Evolutionary conservation across 345 rosid genomes (phyloP), one percentile per base, ranked within the genome.

Genomic region (Nasturtium officinale): DNA sequence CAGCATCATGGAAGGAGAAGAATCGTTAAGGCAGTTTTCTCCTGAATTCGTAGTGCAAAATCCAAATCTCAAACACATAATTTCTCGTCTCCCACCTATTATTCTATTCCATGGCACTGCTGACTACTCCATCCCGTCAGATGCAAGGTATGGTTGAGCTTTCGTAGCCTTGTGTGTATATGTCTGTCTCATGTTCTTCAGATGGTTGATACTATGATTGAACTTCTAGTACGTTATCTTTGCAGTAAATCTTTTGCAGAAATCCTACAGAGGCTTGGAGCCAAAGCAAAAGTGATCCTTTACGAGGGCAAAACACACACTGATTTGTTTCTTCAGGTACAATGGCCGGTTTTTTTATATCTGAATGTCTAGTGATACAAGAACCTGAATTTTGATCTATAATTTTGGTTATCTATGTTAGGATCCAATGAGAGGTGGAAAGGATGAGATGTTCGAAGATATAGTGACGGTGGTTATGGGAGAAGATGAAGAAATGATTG

Each of bases 361-460:
- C 1, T 51, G 21, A 72, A 25, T 51, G 57, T 48, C 32, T 47
- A 0, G 29, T 65, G 15, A n/a, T n/a, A 58, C 21, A 37, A 28
- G 35, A 72, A 71, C 15, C 56, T 72, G 53, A 52, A 33, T 61
- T 48, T 17, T 38, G 40, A 55, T 71, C 1, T 57, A 9, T 37
- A 33, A 37, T 40, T 7, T 32, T 63, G 56, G 55, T 46, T 37
- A 47, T 58, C 68, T 59, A 8, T 56, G 67, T 50, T 81, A 95
- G 99, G 99, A 91, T 83, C 99, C 98, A 13, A 90, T 95, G 99
- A 87, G 99, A 78, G 99, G 99, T 29, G 99, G 97, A 13, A 82
- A 40, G 67, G 99, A 95, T 72, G 84, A 82, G 47, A 78, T 95
- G 94, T 87, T 90, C 71, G 96, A 91, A 85, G 98, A 87, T 72